Conservation (phyloP, 441 rosid species). For the Macaranga tanarius region DNA sequence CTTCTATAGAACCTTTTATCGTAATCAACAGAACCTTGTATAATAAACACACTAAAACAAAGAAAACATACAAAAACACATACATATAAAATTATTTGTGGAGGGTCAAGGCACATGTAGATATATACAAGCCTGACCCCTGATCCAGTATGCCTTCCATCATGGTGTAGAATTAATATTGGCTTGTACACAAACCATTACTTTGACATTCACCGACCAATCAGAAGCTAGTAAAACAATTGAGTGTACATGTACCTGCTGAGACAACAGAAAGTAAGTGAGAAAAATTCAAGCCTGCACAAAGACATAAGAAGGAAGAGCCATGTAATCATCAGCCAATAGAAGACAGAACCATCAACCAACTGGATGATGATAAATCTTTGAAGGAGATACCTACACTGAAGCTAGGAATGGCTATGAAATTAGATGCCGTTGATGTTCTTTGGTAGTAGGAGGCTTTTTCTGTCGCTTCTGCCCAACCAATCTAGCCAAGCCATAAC, state of each 20-base stretch:
- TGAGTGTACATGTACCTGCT: constrained; percentile 19
- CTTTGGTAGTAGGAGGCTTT: constrained; percentile 47
- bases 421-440: constrained; percentile 26
- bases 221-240: constrained; percentile 14
- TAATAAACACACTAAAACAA: constrained; percentile 19
- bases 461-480: constrained; percentile 52
- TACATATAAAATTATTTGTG: constrained; percentile 11
- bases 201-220: constrained; percentile 14
- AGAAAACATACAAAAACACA: constrained; percentile 19
- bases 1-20: constrained; percentile 16
- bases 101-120: constrained; percentile 26
- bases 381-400: constrained; percentile 35
- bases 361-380: not conserved
- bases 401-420: constrained; percentile 22
- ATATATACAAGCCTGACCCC: constrained; percentile 38
- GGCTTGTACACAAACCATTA: constrained; percentile 7
- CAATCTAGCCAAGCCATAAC: constrained; percentile 33
- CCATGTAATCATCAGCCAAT: not conserved
- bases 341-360: not conserved
- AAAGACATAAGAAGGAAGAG: not conserved
- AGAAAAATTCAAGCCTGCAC: constrained; percentile 1
- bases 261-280: not conserved
- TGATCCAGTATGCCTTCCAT: constrained; percentile 9
- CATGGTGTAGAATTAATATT: constrained; percentile 12
- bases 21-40: constrained; percentile 17